Evolutionary conservation across 1,139 yeast species (phyloP).

Genomic region (Magnusiomyces tetraspermus): DNA sequence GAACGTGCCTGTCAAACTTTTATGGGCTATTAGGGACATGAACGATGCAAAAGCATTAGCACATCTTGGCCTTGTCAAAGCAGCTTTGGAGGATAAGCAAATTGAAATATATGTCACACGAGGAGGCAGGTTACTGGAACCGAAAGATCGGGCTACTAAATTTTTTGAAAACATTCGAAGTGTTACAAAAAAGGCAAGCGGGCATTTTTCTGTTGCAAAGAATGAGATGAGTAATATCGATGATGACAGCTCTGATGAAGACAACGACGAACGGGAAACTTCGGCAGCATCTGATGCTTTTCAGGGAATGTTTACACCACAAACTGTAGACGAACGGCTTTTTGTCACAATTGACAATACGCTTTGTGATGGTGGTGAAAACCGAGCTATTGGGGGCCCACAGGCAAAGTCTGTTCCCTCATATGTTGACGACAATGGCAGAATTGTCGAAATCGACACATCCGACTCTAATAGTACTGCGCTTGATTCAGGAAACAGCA

Average conservation of each 20-base stretch:
- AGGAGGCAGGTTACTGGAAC: constrained; percentile 7
- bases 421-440: background rate
- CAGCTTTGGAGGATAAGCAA: constrained; percentile 24
- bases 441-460: background rate
- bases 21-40: constrained; percentile 85
- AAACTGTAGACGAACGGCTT: constrained; percentile 9
- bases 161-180: no score
- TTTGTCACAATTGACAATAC: constrained; percentile 9
- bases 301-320: constrained; percentile 8
- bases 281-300: background rate
- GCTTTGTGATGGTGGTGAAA: constrained; percentile 14
- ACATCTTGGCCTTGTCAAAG: constrained; percentile 27
- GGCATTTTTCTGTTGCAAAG: background rate
- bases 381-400: background rate
- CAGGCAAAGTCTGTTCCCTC: background rate
- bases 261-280: background rate
- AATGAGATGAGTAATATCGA: no score
- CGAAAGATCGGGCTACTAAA: no score
- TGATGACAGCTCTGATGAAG: background rate
- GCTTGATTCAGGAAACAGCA: no score
- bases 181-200: background rate
- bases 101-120: constrained; percentile 32
- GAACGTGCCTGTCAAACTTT: constrained; percentile 65
- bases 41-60: constrained; percentile 59
- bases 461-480: background rate